A percentile compares a stretch with the other conserved stretches of the same genome.
Evolutionary conservation across 805 yeast species (phyloP).

Genomic region (Candida silvicultrix): DNA sequence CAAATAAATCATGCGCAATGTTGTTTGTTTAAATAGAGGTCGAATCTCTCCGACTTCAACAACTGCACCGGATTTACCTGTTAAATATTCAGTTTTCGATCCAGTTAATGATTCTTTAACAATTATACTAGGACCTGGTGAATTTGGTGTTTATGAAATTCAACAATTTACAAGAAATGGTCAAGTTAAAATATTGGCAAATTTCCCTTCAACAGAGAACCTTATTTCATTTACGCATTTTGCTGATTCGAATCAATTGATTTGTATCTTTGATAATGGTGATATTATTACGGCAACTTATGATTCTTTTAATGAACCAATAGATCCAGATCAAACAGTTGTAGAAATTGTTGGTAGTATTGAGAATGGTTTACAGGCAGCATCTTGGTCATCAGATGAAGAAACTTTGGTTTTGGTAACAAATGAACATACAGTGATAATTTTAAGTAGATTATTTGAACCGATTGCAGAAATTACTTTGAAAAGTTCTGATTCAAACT

Average conservation of each 20-base stretch:
- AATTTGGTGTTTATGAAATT: constrained; percentile 58
- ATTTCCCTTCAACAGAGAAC: constrained; percentile 45
- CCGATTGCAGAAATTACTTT: constrained; percentile 63
- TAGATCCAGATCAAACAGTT: constrained; percentile 44
- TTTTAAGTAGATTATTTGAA: constrained; percentile 74
- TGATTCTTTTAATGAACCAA: constrained; percentile 32
- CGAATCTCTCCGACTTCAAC: constrained; percentile 42
- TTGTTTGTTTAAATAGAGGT: constrained; percentile 49
- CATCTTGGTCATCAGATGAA: constrained; percentile 88
- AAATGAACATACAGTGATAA: constrained; percentile 47
- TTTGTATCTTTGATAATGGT: constrained; percentile 67
- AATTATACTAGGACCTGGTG: constrained; percentile 50
- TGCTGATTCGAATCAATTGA: constrained; percentile 58
- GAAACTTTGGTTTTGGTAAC: constrained; percentile 75
- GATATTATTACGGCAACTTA: constrained; percentile 66
- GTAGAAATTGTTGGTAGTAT: constrained; percentile 80
- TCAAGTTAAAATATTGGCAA: constrained; percentile 47
- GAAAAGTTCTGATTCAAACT: constrained; percentile 52
- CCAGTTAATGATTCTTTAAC: constrained; percentile 69
- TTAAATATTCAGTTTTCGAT: constrained; percentile 57
- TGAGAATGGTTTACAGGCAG: constrained; percentile 66
- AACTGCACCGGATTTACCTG: constrained; percentile 60
- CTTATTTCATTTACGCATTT: constrained; percentile 60
- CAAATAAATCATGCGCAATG: constrained; percentile 48
- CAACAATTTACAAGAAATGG: constrained; percentile 71